A percentile compares a stretch with the other conserved stretches of the same genome.
These are phyloP conservation scores for Penicillium olsonii DNA, from an alignment of 2,329 filamentous ascomycete species.

Conservation along the genomic window DNA sequence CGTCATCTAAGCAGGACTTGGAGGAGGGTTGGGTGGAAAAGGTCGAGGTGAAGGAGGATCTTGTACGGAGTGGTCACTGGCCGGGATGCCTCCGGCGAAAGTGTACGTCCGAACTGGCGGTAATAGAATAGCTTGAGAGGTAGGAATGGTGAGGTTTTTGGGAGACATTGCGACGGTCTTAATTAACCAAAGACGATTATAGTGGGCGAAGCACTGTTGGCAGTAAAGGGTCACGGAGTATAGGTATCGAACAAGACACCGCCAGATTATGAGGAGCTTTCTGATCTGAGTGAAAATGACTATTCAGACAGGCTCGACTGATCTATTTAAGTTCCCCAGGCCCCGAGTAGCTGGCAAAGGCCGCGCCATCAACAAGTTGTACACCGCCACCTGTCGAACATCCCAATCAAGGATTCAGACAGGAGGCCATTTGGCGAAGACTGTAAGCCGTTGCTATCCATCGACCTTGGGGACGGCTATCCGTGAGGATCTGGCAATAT, in stretches of 20 bases:
- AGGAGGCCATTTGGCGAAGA: slow-evolving; percentile 9
- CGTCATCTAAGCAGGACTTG: slow-evolving; percentile 37
- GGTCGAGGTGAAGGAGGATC: slow-evolving; percentile 32
- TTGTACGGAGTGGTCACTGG: slow-evolving; percentile 25
- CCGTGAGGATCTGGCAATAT: slow-evolving; percentile 16
- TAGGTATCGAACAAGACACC: neutral
- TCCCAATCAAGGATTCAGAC: slow-evolving; percentile 16
- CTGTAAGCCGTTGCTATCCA: slow-evolving; percentile 9
- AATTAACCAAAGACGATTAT: neutral
- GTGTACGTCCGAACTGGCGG: slow-evolving; percentile 1
- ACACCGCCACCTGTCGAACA: slow-evolving; percentile 26
- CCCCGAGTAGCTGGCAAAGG: neutral
- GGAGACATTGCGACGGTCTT: slow-evolving; percentile 11
- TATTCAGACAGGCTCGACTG: slow-evolving; percentile 1
- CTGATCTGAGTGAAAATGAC: neutral
- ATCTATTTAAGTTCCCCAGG: slow-evolving; percentile 21
- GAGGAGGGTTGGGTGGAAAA: slow-evolving; percentile 42
- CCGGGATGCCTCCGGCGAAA: slow-evolving; percentile 4
- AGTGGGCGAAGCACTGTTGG: neutral
- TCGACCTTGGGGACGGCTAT: slow-evolving; percentile 6
- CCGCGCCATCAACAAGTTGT: slow-evolving; percentile 18
- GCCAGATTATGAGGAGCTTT: neutral
- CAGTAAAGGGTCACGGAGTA: neutral
- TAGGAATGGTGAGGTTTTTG: neutral
- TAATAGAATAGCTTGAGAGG: neutral